Conservation (phyloP, 108 stramenopile species). For the Pseudonitzschia multiseries region DNA sequence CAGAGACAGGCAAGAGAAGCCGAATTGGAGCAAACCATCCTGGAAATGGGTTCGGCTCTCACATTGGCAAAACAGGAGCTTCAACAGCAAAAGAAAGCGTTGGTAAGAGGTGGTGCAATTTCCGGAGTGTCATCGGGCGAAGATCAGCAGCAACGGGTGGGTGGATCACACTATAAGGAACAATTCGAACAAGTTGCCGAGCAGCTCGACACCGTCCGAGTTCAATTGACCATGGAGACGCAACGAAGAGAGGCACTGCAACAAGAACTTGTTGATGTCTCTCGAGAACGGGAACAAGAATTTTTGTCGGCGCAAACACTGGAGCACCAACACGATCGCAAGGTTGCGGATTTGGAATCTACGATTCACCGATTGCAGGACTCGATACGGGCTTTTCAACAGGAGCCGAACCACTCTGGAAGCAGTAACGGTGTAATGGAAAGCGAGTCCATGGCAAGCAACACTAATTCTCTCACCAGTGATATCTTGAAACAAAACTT, state of each 20-base stretch:
- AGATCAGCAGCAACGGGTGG: conserved; percentile 4
- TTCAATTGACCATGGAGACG: conserved; percentile 48
- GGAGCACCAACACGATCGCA: conserved; percentile 61
- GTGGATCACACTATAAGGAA: conserved; percentile 26
- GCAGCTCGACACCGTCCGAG: conserved; percentile 51
- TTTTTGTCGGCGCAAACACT: conserved; percentile 40
- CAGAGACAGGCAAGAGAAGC: conserved; percentile 68
- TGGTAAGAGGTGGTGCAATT: neutral
- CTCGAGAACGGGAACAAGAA: conserved; percentile 70
- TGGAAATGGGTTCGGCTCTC: conserved; percentile 73
- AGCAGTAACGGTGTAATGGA: neutral
- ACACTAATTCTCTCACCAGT: neutral
- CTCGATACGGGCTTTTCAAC: conserved; percentile 21
- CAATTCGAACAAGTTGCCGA: conserved; percentile 37
- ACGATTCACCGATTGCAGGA: conserved; percentile 55
- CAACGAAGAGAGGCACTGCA: conserved; percentile 59
- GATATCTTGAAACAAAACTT: neutral
- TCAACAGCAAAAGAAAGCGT: conserved; percentile 18
- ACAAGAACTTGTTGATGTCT: conserved; percentile 62
- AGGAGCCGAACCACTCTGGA: conserved; percentile 13
- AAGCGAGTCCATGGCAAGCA: neutral
- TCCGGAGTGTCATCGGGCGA: neutral
- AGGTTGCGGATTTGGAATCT: conserved; percentile 63
- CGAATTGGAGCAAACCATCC: conserved; percentile 79
- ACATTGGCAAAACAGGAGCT: conserved; percentile 43